Conservation (phyloP, 768 basidiomycete species). For the Trametes elegans region DNA sequence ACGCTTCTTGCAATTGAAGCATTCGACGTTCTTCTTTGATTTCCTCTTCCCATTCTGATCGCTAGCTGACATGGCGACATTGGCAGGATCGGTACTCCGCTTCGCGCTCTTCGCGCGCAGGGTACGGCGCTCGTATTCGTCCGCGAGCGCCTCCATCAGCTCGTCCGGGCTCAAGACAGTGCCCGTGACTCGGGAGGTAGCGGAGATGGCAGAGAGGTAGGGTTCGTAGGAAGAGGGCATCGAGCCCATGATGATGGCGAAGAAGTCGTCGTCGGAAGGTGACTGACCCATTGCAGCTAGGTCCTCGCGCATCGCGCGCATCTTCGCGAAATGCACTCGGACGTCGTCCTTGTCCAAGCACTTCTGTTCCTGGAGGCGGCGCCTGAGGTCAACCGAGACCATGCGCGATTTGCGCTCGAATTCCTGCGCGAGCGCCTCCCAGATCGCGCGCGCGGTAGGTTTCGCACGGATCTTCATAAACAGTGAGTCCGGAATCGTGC, state of each 20-base stretch:
- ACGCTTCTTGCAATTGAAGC: conserved; percentile 21
- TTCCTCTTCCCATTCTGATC: background rate
- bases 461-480: too few relatives aligned
- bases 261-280: too few relatives aligned
- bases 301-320: too few relatives aligned
- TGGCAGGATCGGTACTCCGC: background rate
- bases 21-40: conserved; percentile 7
- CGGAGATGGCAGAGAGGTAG: background rate
- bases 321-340: too few relatives aligned
- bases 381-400: conserved; percentile 31
- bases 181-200: background rate
- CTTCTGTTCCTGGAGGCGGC: conserved; percentile 26
- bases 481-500: too few relatives aligned
- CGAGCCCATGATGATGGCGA: too few relatives aligned
- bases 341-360: conserved; percentile 35
- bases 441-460: conserved; percentile 26
- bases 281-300: too few relatives aligned
- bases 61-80: background rate
- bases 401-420: conserved; percentile 30
- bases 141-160: background rate
- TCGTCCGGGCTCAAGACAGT: background rate
- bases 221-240: background rate
- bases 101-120: background rate
- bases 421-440: too few relatives aligned
- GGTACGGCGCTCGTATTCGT: background rate